Conservation (phyloP, 2,329 filamentous ascomycete species). For the Mycosphaerelloides madeirae region DNA sequence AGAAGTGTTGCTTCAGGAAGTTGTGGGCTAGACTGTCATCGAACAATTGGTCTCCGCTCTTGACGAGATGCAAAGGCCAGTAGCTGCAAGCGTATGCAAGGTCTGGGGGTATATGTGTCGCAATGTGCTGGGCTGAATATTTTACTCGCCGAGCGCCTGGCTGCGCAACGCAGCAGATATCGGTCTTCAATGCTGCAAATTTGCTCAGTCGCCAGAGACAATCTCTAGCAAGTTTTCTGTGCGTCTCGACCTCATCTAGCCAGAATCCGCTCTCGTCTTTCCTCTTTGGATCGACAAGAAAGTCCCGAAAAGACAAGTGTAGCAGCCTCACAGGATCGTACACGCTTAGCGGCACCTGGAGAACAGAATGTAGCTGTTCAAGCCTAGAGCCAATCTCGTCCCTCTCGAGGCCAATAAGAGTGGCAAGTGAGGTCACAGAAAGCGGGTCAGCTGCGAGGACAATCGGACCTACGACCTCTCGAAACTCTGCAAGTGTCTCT, state of each 20-base stretch:
- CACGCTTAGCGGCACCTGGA: too few relatives aligned
- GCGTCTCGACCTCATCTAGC: slow-evolving; percentile 15
- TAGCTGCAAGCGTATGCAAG: slow-evolving; percentile 42
- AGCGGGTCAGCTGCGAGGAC: slow-evolving; percentile 19
- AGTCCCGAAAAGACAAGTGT: too few relatives aligned
- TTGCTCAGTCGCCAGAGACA: too few relatives aligned
- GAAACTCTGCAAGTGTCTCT: slow-evolving; percentile 14
- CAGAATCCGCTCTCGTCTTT: slow-evolving; percentile 9
- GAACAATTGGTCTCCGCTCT: slow-evolving; percentile 20
- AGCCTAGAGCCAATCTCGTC: too few relatives aligned
- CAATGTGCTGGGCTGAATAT: slow-evolving; percentile 19
- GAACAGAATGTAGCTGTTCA: too few relatives aligned
- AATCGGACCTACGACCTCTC: slow-evolving; percentile 19
- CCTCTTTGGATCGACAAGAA: slow-evolving; percentile 17
- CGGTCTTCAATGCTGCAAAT: too few relatives aligned
- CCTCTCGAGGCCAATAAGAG: slow-evolving; percentile 15
- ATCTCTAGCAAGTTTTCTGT: too few relatives aligned
- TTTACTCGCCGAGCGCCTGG: too few relatives aligned
- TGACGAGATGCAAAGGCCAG: slow-evolving; percentile 41
- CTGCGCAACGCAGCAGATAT: too few relatives aligned
- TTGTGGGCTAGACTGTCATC: slow-evolving; percentile 27
- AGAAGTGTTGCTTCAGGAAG: slow-evolving; percentile 38
- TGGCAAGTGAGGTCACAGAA: slow-evolving; percentile 12
- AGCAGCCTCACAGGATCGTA: too few relatives aligned
- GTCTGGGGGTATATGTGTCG: slow-evolving; percentile 25